Evolutionary conservation across 148 eudicot genomes (phyloP), one percentile per base, ranked within the genome.

Genomic region (Vaccinium darrowii): DNA sequence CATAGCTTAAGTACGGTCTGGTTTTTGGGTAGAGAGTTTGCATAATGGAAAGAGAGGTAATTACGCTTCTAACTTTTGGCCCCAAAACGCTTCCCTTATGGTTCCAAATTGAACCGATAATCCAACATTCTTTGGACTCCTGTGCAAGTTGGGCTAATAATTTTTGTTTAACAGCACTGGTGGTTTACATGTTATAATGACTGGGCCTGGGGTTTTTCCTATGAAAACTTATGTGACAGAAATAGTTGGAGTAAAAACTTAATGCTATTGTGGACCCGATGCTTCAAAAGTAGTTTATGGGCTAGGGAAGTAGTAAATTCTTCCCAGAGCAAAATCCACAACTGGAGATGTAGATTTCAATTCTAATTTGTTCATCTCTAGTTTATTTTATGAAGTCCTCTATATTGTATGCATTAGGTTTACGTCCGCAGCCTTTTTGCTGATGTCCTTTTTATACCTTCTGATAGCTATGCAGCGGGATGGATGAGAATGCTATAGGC

Each of bases 401-500:
- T 43, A 63, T 47, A 10, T 50, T 72, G 11, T n/a, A 43, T 1
- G 16, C 73, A 47, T 12, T 49, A 60, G 56, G 78, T 76, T 7
- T 60, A 83, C 14, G 5, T 18, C 73, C 47, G 16, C 10, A 43
- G 11, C 6, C 5, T 3, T 49, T 56, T 79, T 80, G 76, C 79
- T 84, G 83, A 81, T 49, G 12, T 56, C 15, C 50, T 56, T 19
- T 79, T 65, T 78, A 16, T 65, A 49, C 21, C 74, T 85, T 82
- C 73, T 79, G 65, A 84, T 92, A 97, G 99, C 84, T 97, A 10
- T 95, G 99, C 85, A 92, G 94, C 25, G 99, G 99, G 85, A 90
- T 95, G 98, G 99, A 97, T 88, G 99, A 97, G 88, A 94, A 91
- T 91, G 98, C 99, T 62, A 91, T 95, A 82, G 99, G 99, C 27